Conservation (phyloP, 306 rosid genomes). For the Cucurbita argyrosperma region DNA sequence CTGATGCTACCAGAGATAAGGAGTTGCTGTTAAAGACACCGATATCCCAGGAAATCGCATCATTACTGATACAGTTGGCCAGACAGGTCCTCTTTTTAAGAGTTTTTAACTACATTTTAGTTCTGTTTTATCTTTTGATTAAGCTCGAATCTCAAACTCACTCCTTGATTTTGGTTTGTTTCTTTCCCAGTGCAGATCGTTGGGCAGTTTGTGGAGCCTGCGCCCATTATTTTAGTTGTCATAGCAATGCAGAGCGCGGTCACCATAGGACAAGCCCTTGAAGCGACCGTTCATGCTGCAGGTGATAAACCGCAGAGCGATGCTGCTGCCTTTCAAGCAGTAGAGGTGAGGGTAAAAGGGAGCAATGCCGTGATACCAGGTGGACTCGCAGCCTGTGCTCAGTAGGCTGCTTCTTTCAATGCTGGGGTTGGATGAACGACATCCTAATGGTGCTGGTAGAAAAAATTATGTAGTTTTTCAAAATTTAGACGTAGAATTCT, state of each 20-base stretch:
- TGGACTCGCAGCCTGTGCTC: slow-evolving; percentile 47
- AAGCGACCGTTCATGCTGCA: slow-evolving; percentile 38
- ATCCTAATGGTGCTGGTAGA: slow-evolving; percentile 15
- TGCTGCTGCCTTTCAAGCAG: slow-evolving; percentile 60
- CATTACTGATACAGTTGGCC: slow-evolving; percentile 48
- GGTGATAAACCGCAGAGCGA: slow-evolving; percentile 45
- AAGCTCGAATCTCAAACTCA: background rate
- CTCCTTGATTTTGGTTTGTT: background rate
- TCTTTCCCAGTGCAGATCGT: slow-evolving; percentile 28
- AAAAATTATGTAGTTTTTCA: no score
- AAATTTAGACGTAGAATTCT: no score
- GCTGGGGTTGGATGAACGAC: slow-evolving; percentile 23
- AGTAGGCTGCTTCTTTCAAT: slow-evolving; percentile 48
- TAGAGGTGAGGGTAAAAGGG: slow-evolving; percentile 61
- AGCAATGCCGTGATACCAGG: slow-evolving; percentile 28
- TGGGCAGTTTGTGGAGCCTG: slow-evolving; percentile 30
- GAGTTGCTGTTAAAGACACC: slow-evolving; percentile 35
- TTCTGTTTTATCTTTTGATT: background rate
- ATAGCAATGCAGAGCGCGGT: slow-evolving; percentile 13
- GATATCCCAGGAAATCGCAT: slow-evolving; percentile 37
- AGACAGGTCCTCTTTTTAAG: slow-evolving; percentile 33
- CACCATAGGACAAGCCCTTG: slow-evolving; percentile 70
- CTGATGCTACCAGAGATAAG: slow-evolving; percentile 34
- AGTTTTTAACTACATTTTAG: background rate
- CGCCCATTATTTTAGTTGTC: slow-evolving; percentile 7